Conservation (phyloP, 140 eudicot species). For the Anethum foeniculum region DNA sequence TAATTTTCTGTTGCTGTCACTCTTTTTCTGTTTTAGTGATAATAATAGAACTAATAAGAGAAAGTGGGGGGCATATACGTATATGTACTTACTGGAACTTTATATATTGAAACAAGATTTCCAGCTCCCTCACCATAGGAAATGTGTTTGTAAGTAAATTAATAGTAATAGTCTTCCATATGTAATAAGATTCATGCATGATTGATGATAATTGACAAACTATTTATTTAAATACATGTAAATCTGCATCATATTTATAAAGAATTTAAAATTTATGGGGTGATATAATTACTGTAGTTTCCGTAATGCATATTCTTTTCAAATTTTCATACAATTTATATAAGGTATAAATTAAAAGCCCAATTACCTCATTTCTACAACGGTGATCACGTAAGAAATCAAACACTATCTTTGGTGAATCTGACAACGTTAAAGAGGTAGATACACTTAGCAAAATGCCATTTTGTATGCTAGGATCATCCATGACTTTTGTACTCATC, state of each 20-base stretch:
- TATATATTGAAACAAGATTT: no score
- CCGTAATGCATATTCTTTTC: not conserved
- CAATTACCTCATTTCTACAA: conserved; percentile 40
- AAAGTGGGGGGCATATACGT: no score
- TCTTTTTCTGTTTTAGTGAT: not conserved
- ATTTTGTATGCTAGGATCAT: conserved; percentile 58
- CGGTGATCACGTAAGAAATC: conserved; percentile 52
- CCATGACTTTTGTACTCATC: not conserved
- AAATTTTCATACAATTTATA: no score
- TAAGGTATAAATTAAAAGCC: not conserved
- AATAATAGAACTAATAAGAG: no score
- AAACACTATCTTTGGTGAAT: conserved; percentile 45
- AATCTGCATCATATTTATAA: no score
- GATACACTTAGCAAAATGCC: conserved; percentile 65
- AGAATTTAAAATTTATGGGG: no score
- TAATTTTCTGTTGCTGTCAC: no score
- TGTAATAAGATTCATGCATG: not conserved
- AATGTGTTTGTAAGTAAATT: conserved; percentile 1
- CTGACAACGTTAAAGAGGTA: conserved; percentile 53
- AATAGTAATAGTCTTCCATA: not conserved
- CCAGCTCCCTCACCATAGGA: conserved; percentile 52
- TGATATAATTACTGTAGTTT: not conserved
- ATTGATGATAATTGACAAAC: not conserved
- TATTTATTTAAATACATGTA: no score
- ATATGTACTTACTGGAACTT: no score